Evolutionary conservation across 75 land plant genomes (phyloP), one percentile per base, ranked within the genome.

Genomic region (Sequoiadendron giganteum): DNA sequence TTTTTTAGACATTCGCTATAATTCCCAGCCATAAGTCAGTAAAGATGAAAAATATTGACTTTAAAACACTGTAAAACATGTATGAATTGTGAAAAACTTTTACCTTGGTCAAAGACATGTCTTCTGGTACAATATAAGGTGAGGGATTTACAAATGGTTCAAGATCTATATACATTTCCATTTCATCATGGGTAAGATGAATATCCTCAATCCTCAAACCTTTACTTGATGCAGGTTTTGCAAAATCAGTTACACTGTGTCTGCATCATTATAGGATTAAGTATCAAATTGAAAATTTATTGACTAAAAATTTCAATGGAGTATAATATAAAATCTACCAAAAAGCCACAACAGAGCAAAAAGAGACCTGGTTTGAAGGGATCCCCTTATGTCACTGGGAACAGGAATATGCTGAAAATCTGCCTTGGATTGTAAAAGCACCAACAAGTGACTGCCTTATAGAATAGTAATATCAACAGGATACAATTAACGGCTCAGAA

Each of bases 31-130:
- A 10, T 75, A 34, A 75, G 32, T 32, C 36, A 73, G 36, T 3
- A 75, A 75, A 11, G 15, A 75, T 13, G 34, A 34, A 25, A 75
- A 75, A 75, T 34, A 0, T 75, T 10, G 36, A 72, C 36, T 75
- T 75, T 13, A 15, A 75, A 75, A 34, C 4, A 75, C 14, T 75
- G 38, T 5, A 2, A 34, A 34, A 75, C 38, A 30, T 30, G 13
- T 72, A 2, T 75, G 38, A 75, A 30, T 10, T 34, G 15, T 75
- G 32, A 5, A 73, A 89, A 54, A 81, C 10, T 70, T 65, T 65
- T 85, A 95, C 99, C 95, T 98, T 98, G 55, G 99, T 91, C 88
- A 98, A 88, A 83, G 99, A 98, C 99, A 98, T 98, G 84, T 97
- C 99, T 88, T 97, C 99, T 70, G 99, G 96, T 2, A 98, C 99